Evolutionary conservation across 805 yeast genomes (phyloP), one percentile per base, ranked within the genome.

Genomic region (Lipomyces yamanashiensis): DNA sequence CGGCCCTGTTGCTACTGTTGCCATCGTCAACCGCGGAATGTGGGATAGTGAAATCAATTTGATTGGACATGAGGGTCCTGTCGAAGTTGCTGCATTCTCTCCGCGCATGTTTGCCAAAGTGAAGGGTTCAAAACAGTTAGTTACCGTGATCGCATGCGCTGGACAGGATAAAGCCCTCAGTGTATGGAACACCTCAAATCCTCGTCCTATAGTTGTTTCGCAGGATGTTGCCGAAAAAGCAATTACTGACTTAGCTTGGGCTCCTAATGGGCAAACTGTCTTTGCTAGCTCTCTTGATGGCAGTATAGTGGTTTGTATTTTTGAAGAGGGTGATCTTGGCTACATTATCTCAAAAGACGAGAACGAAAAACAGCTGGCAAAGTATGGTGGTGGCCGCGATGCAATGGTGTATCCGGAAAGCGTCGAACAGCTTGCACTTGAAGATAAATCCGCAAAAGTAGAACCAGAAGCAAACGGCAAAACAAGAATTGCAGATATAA

Each of bases 141-240:
- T 88, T 7, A 87, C 97, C 0, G 84, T 93, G 0, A 80, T 93
- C n/a, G 97, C 98, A 1, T 89, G 97, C 36, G 97, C 93, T 13
- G 98, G 98, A 10, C 98, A 93, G 76, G 99, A 93, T 75, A 86
- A 90, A 71, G 84, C 92, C 0, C 76, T 95, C 44, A 96, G 92
- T 0, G 79, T 93, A 6, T 93, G 99, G 99, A 87, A 86, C 71
- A 93, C 97, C 0, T 76, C 84, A 1, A 81, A 81, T 58, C 83
- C 92, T 4, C 81, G 90, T 55, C 98, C 99, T 0, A 75, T 95
- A 54, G 82, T 89, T 12, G 90, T 92, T 7, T 90, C 92, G 0
- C 84, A 84, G 47, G 96, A 92, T 67, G 82, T 93, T 15, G 83
- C 88, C 2, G 79, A 81, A 44, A 90, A 89, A 68, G 83, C 97